A percentile compares a stretch with the other conserved stretches of the same genome.
Evolutionary conservation across 768 basidiomycete species (phyloP).

Genomic region (Lactarius pseudohatsudake): DNA sequence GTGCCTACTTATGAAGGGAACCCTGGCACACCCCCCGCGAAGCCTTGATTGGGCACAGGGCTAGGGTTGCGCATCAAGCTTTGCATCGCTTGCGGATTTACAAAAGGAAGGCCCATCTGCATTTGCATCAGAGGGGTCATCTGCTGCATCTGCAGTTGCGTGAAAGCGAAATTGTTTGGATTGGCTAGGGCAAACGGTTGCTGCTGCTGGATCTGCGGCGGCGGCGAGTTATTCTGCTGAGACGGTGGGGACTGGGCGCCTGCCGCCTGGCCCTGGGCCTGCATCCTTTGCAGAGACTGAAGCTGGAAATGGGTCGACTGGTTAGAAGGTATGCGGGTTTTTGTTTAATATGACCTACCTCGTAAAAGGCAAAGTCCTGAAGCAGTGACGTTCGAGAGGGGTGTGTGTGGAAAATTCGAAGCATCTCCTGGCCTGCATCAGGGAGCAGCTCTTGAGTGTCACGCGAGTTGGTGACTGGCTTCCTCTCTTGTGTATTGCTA

Average conservation of each 20-base stretch:
- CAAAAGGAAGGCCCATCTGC: slow-evolving; percentile 53
- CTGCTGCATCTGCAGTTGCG: slow-evolving; percentile 48
- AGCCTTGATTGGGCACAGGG: slow-evolving; percentile 50
- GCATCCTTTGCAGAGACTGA: slow-evolving; percentile 77
- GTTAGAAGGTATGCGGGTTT: slow-evolving; percentile 2
- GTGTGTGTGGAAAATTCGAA: slow-evolving; percentile 92
- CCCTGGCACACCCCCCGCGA: slow-evolving; percentile 31
- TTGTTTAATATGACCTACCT: slow-evolving; percentile 47
- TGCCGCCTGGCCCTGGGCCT: slow-evolving; percentile 48
- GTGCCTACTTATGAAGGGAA: slow-evolving; percentile 25
- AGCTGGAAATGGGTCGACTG: slow-evolving; percentile 13
- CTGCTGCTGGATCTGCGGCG: slow-evolving; percentile 44
- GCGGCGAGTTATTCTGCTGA: slow-evolving; percentile 35
- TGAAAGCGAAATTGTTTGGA: slow-evolving; percentile 56
- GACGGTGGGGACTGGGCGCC: slow-evolving; percentile 36
- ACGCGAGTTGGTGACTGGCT: slow-evolving; percentile 96
- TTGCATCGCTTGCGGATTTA: slow-evolving; percentile 75
- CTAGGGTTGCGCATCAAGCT: slow-evolving; percentile 83
- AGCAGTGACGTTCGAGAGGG: slow-evolving; percentile 90
- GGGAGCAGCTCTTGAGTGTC: slow-evolving; percentile 97
- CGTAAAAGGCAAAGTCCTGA: slow-evolving; percentile 92
- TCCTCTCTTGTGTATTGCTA: slow-evolving; percentile 96
- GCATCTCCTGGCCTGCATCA: slow-evolving; percentile 95
- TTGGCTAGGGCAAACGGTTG: slow-evolving; percentile 49
- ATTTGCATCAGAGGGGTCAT: slow-evolving; percentile 66